A percentile compares a stretch with the other conserved stretches of the same genome.
Evolutionary conservation across 2,329 filamentous ascomycete species (phyloP).

Genomic region (Neonectria faginata): DNA sequence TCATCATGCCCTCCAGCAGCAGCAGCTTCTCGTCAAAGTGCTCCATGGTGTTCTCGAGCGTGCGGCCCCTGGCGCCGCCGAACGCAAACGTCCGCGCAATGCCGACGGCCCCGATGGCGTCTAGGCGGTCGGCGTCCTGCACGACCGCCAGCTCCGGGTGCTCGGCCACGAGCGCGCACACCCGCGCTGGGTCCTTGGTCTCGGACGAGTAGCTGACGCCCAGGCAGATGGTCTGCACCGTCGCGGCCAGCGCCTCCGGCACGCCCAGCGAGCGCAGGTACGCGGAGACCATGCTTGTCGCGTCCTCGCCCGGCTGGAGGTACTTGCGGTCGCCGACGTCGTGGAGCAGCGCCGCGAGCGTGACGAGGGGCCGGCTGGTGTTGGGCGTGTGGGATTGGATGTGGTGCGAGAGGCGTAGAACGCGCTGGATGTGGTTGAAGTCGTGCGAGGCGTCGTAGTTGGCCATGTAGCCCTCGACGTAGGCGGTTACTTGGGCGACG

Average conservation of each 20-base stretch:
- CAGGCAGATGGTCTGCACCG: constrained; percentile 78
- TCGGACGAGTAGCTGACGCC: constrained; percentile 85
- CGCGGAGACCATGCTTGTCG: constrained; percentile 65
- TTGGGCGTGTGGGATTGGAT: constrained; percentile 66
- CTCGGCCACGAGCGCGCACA: constrained; percentile 69
- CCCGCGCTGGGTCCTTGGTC: constrained; percentile 70
- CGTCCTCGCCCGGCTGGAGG: constrained; percentile 66
- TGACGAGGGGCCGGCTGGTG: constrained; percentile 63
- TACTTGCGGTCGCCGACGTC: constrained; percentile 93
- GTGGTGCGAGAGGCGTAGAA: constrained; percentile 76
- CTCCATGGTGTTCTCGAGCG: constrained; percentile 73
- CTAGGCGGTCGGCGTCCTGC: constrained; percentile 93
- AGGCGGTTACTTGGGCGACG: constrained; percentile 69
- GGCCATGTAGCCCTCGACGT: constrained; percentile 78
- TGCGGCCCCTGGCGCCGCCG: constrained; percentile 71
- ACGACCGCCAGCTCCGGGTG: constrained; percentile 78
- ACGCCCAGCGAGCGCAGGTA: constrained; percentile 70
- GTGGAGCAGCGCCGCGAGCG: constrained; percentile 81
- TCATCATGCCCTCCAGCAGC: constrained; percentile 72
- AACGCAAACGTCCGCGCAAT: constrained; percentile 76
- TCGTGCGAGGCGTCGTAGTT: constrained; percentile 89
- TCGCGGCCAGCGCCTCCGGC: constrained; percentile 66
- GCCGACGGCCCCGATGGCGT: constrained; percentile 88
- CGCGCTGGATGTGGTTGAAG: constrained; percentile 84
- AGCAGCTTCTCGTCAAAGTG: constrained; percentile 85